A percentile compares a stretch with the other conserved stretches of the same genome.
Evolutionary conservation across 1,284 basidiomycete genomes (phyloP).

Genomic region (Cryptococcus sp.): DNA sequence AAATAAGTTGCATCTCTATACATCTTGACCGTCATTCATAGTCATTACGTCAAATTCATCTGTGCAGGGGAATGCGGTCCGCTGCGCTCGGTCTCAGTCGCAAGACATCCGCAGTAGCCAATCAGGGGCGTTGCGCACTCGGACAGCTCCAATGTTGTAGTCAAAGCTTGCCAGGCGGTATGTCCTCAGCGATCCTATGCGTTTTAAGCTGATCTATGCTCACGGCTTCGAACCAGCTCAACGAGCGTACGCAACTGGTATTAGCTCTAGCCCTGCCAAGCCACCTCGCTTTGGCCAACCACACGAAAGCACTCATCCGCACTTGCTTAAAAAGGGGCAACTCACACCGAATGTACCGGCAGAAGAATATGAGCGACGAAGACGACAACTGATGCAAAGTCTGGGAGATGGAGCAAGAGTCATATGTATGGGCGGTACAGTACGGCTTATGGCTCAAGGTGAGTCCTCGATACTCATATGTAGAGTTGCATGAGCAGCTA

Average conservation of each 20-base stretch:
- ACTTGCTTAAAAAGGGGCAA: constrained; percentile 69
- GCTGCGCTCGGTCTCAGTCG: too few species aligned
- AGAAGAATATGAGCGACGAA: constrained; percentile 78
- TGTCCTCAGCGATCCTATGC: too few species aligned
- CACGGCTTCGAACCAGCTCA: neutral
- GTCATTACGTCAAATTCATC: too few species aligned
- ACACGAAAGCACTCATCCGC: constrained; percentile 71
- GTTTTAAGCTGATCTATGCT: too few species aligned
- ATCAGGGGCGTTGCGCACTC: too few species aligned
- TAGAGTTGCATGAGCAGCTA: neutral
- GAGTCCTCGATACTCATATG: constrained; percentile 51
- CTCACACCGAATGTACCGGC: constrained; percentile 82
- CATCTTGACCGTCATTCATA: too few species aligned
- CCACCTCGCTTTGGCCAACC: constrained; percentile 77
- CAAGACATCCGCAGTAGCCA: too few species aligned
- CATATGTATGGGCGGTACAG: constrained; percentile 73
- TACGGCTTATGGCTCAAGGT: constrained; percentile 88
- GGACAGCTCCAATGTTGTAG: too few species aligned
- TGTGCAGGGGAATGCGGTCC: too few species aligned
- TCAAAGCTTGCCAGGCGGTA: too few species aligned
- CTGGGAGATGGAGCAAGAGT: constrained; percentile 78
- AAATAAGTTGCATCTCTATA: too few species aligned
- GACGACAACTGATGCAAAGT: constrained; percentile 70
- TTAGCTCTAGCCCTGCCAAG: constrained; percentile 51
- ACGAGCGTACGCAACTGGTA: constrained; percentile 1